These are phyloP conservation scores for Hygrocybe punicea DNA, from an alignment of 768 basidiomycete species.

Conservation along the genomic window DNA sequence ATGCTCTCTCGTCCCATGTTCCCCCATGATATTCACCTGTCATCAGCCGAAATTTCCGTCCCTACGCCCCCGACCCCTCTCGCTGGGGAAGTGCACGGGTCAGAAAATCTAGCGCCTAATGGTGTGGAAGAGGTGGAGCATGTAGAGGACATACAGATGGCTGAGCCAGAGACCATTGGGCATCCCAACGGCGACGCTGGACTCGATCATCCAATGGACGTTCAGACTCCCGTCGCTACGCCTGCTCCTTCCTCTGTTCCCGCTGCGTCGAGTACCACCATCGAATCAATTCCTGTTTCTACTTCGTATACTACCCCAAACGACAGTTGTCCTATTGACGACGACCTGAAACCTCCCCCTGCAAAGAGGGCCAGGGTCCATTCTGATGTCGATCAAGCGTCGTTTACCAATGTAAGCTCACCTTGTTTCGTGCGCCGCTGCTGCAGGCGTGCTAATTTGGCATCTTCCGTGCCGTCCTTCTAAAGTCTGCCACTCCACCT, in stretches of 20 bases:
- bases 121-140: background rate
- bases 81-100: slow-evolving; percentile 58
- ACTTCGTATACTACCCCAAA: slow-evolving; percentile 34
- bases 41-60: slow-evolving; percentile 4
- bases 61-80: slow-evolving; percentile 46
- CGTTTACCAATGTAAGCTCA: slow-evolving; percentile 65
- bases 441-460: slow-evolving; percentile 52
- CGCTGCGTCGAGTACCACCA: slow-evolving; percentile 40
- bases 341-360: slow-evolving; percentile 68
- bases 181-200: slow-evolving; percentile 25
- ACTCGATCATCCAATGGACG: slow-evolving; percentile 38
- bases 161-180: slow-evolving; percentile 30
- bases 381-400: slow-evolving; percentile 74
- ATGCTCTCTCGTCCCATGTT: slow-evolving; percentile 23
- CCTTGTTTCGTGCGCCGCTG: slow-evolving; percentile 48
- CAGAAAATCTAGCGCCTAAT: slow-evolving; percentile 33
- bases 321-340: slow-evolving; percentile 41
- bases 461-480: slow-evolving; percentile 32
- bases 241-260: slow-evolving; percentile 30
- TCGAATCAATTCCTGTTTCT: slow-evolving; percentile 37
- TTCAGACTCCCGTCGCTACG: slow-evolving; percentile 40
- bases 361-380: slow-evolving; percentile 76
- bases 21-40: slow-evolving; percentile 18
- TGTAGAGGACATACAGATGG: slow-evolving; percentile 12
- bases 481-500: slow-evolving; percentile 74